These are phyloP conservation scores for Plasmodium gallinaceum DNA, from an alignment of 169 alveolate species.

Conservation along the genomic window DNA sequence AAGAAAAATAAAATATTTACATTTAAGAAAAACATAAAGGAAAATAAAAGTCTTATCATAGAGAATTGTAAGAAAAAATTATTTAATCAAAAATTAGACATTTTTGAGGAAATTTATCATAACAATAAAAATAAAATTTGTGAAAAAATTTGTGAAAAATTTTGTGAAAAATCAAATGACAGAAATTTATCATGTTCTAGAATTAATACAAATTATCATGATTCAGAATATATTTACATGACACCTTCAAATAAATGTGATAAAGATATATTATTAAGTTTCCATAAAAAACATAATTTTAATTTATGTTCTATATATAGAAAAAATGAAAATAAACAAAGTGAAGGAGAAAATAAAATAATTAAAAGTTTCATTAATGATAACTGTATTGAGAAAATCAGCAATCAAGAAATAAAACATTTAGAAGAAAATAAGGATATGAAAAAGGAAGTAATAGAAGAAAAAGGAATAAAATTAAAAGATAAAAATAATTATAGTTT, in stretches of 20 bases:
- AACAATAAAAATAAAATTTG: neutral
- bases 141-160: neutral
- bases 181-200: neutral
- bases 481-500: neutral
- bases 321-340: neutral
- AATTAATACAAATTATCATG: too few relatives aligned
- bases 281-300: constrained; percentile 28
- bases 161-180: neutral
- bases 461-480: neutral
- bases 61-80: neutral
- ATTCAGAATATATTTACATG: too few relatives aligned
- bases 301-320: constrained; percentile 4
- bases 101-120: neutral
- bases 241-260: too few relatives aligned
- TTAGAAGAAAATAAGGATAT: neutral
- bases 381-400: neutral
- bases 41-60: neutral
- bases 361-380: neutral
- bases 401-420: neutral
- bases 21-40: constrained; percentile 8
- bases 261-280: too few relatives aligned
- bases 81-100: neutral
- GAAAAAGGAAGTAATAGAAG: neutral
- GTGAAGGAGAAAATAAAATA: neutral
- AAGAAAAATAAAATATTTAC: constrained; percentile 42